Base-by-base conservation (phyloP, 306 rosid species). In the Castanea mollissima region DNA sequence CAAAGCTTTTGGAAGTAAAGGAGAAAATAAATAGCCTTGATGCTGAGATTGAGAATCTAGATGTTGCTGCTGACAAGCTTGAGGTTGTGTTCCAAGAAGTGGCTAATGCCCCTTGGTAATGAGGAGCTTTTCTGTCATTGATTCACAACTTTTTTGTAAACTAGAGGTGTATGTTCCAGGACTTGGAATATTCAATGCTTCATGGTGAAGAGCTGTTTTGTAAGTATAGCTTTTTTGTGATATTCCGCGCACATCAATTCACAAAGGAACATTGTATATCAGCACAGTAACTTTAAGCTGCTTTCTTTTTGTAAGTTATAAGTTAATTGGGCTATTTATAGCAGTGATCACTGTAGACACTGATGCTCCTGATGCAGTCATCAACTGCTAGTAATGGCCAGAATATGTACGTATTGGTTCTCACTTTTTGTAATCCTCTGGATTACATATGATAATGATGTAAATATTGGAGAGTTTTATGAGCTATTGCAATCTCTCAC, bases 101-200 rank as follows among this genome's bases (percentile, higher is more conserved):
- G 55, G 88, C 86, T 8, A 74, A 62, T 65, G 79, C 90, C 85
- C 80, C 90, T 71, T 91, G 93, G 93, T 84, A 80, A 81, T 63
- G 75, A 44, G 44, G 23, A 21, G 80, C 63, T 23, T 27, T 5
- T 67, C 41, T 38, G 55, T 9, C 25, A 58, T 19, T 20, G 58
- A 16, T 19, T 14, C 12, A 2, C 31, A 44, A 60, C 19, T 65
- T 49, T 63, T 34, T 15, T 32, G 56, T 55, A 4, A 9, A 34
- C 55, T 23, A 21, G 10, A 20, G 54, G 15, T 41, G 6, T 15
- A 32, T 58, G 32, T 3, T 38, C 58, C 32, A 14, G 54, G 49
- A 56, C 69, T 14, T 25, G 44, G 72, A 71, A 29, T 31, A 32
- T 74, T 63, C 15, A 13, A 12, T 49, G 54, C 54, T 49, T 5